Evolutionary conservation across 176 grass and related monocot genomes (phyloP), one percentile per base, ranked within the genome.

Genomic region (Cymbopogon citratus): DNA sequence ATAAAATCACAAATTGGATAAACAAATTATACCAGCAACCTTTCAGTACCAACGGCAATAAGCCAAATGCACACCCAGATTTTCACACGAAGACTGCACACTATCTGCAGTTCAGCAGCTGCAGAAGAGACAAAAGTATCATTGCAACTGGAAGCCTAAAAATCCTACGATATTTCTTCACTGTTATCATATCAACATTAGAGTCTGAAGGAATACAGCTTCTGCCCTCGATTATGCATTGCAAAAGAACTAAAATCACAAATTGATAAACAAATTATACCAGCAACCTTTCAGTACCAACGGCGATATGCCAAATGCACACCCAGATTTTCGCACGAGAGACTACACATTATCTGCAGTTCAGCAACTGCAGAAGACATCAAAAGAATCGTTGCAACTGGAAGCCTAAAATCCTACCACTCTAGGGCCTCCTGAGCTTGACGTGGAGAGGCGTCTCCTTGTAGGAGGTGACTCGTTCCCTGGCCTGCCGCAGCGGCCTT

Each of bases 371-470:
- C 23, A 77, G 49, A 69, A 59, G 19, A 18, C 36, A 61, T 38
- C 81, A 89, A 78, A 73, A 77, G 52, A 71, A 68, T 61, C 18
- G 11, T 62, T 85, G 46, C 72, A 59, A 25, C 23, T 29, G 31
- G 6, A 25, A 57, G 41, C 41, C 45, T 75, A 36, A 71, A 27
- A 16, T 7, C 5, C n/a, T 2, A 7, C n/a, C 71, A 62, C 14
- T 59, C 83, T 79, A 86, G 40, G 88, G 46, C 61, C 92, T 84
- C 75, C 85, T 83, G 44, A 89, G 81, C 72, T 94, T 91, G 46
- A 89, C 74, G 48, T 91, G 91, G 29, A 91, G 66, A 39, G 77
- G 81, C 72, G 73, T 60, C 76, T 91, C 92, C 81, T 94, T 91
- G 81, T 91, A 87, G 61, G 81, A 83, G 19, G 44, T 19, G 15